phyloP scores from a whole-genome alignment of 495 filamentous ascomycete genomes.

The Penicillium subrubescens region DNA sequence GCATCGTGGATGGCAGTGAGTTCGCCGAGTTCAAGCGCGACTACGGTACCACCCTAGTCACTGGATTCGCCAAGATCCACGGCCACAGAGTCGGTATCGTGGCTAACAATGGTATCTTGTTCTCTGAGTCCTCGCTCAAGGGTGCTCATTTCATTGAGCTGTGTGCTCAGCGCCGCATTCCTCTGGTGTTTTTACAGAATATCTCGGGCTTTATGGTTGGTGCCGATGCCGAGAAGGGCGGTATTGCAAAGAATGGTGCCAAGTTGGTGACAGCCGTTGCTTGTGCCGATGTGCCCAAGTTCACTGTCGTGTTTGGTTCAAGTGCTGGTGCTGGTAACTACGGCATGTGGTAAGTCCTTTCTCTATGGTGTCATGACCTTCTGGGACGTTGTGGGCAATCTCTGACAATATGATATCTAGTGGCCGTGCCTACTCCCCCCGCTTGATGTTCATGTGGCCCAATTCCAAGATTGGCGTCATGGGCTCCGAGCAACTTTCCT shows the following conservation, averaged over 20 bases:
- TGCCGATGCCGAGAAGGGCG: conserved; percentile 85
- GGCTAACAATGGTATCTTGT: conserved; percentile 97
- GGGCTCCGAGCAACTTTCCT: conserved; percentile 88
- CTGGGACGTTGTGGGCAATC: background rate
- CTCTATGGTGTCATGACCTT: background rate
- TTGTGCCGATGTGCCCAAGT: conserved; percentile 94
- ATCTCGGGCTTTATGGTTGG: conserved; percentile 99
- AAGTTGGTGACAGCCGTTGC: conserved; percentile 96
- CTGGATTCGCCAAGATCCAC: conserved; percentile 89
- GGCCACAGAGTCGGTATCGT: conserved; percentile 91
- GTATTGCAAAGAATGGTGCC: conserved; percentile 97
- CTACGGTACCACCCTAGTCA: conserved; percentile 89
- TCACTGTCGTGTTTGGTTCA: conserved; percentile 90
- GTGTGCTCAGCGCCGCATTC: conserved; percentile 87
- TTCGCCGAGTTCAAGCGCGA: conserved; percentile 95
- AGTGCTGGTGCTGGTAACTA: conserved; percentile 79
- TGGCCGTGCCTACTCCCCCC: conserved; percentile 88
- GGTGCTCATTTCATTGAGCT: conserved; percentile 98
- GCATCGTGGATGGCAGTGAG: conserved; percentile 87
- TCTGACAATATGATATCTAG: conserved; percentile 38
- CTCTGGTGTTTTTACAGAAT: conserved; percentile 92
- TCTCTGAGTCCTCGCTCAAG: conserved; percentile 87
- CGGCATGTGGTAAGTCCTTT: conserved; percentile 68
- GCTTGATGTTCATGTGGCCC: conserved; percentile 97
- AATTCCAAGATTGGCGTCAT: conserved; percentile 95